Evolutionary conservation across 1,284 basidiomycete genomes (phyloP).

Genomic region (Pyrrhoderma noxium): DNA sequence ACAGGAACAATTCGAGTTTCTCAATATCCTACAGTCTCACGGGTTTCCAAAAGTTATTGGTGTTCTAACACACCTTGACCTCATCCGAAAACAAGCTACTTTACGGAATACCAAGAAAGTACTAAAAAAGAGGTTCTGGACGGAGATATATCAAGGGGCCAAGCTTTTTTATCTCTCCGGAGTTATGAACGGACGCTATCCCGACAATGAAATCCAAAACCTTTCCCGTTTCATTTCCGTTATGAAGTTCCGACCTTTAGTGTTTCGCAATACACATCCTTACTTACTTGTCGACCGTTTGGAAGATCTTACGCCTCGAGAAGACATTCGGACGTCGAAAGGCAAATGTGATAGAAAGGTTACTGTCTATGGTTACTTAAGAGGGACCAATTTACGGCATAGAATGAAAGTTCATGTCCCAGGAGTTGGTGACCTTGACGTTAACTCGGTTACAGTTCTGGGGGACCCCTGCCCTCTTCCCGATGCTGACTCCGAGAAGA

Average conservation of each 20-base stretch:
- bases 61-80: slow-evolving; percentile 91
- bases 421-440: slow-evolving; percentile 82
- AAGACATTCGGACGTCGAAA: slow-evolving; percentile 67
- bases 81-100: slow-evolving; percentile 89
- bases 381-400: slow-evolving; percentile 81
- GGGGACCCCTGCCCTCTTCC: slow-evolving; percentile 95
- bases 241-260: slow-evolving; percentile 97
- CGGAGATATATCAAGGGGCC: slow-evolving; percentile 97
- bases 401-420: slow-evolving; percentile 91
- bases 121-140: slow-evolving; percentile 99
- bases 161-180: slow-evolving; percentile 98
- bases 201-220: slow-evolving; percentile 94
- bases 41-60: slow-evolving; percentile 99
- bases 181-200: slow-evolving; percentile 96
- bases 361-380: slow-evolving; percentile 92
- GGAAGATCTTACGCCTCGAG: slow-evolving; percentile 90
- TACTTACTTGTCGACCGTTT: slow-evolving; percentile 95
- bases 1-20: slow-evolving; percentile 98
- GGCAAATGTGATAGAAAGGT: slow-evolving; percentile 89
- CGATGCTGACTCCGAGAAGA: slow-evolving; percentile 86
- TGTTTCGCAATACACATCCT: slow-evolving; percentile 93
- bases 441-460: slow-evolving; percentile 70
- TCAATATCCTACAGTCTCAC: slow-evolving; percentile 94
- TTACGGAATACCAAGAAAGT: slow-evolving; percentile 91
- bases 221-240: slow-evolving; percentile 94